These are phyloP conservation scores for Trematosphaeria pertusa DNA, from an alignment of 2,329 filamentous ascomycete species.

Conservation along the genomic window DNA sequence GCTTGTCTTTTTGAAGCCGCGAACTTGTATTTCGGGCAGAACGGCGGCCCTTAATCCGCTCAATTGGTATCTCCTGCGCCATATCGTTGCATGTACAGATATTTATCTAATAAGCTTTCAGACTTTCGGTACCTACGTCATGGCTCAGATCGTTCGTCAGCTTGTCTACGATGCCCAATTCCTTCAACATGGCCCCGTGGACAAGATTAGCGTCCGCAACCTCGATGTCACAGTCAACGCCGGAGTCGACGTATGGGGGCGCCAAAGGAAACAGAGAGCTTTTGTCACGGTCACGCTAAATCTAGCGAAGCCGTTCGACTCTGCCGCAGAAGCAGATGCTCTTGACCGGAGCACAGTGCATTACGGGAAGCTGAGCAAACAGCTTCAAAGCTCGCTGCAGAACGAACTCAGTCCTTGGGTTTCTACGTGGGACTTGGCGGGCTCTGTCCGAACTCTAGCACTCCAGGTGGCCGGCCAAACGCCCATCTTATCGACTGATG, in stretches of 20 bases:
- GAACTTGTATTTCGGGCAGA: too few relatives aligned
- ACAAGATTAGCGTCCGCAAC: conserved; percentile 66
- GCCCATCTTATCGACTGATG: conserved; percentile 51
- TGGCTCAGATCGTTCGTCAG: conserved; percentile 15
- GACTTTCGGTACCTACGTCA: neutral
- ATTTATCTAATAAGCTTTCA: too few relatives aligned
- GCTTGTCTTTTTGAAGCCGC: too few relatives aligned
- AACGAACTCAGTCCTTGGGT: conserved; percentile 29
- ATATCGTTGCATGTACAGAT: too few relatives aligned
- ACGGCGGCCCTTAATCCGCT: too few relatives aligned
- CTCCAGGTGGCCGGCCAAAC: too few relatives aligned
- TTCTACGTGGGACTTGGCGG: conserved; percentile 32
- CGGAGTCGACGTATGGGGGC: conserved; percentile 74
- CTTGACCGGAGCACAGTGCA: conserved; percentile 76
- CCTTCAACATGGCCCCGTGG: too few relatives aligned
- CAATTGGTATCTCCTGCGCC: too few relatives aligned
- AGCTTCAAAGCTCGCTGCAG: conserved; percentile 60
- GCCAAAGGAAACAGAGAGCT: conserved; percentile 67
- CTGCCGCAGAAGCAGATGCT: conserved; percentile 65
- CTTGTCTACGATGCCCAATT: conserved; percentile 27
- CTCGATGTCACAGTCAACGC: conserved; percentile 64
- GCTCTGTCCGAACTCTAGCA: too few relatives aligned
- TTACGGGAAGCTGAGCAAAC: conserved; percentile 75
- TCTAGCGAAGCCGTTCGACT: conserved; percentile 63
- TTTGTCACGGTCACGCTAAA: conserved; percentile 66